Percentiles rank a stretch among this genome's conserved stretches.
phyloP scores from a whole-genome alignment of 495 filamentous ascomycete genomes.

The Xylaria flabelliformis region DNA sequence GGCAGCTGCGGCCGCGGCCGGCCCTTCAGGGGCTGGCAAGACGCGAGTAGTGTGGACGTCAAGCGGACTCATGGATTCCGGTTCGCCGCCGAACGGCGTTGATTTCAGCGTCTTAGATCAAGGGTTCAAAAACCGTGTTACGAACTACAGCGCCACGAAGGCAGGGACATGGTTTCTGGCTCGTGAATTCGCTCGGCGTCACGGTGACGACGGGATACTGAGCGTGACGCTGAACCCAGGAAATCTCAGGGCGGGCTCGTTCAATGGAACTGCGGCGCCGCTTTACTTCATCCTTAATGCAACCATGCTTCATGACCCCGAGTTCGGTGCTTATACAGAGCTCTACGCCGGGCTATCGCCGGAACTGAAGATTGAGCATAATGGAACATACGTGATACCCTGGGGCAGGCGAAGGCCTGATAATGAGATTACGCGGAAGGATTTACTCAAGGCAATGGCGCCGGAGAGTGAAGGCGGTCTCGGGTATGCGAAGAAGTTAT shows the following conservation, averaged over 20 bases:
- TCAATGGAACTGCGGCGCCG: conserved; percentile 30
- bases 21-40: conserved; percentile 36
- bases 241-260: conserved; percentile 43
- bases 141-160: conserved; percentile 34
- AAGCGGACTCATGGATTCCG: conserved; percentile 33
- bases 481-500: conserved; percentile 38
- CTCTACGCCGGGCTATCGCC: conserved; percentile 50
- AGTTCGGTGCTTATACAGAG: conserved; percentile 51
- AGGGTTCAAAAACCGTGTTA: conserved; percentile 19
- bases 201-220: conserved; percentile 30
- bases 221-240: conserved; percentile 49
- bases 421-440: conserved; percentile 23
- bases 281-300: conserved; percentile 26
- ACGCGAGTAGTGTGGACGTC: conserved; percentile 53
- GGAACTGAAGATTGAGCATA: conserved; percentile 40
- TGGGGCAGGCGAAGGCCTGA: conserved; percentile 42
- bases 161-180: conserved; percentile 32
- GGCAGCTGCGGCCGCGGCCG: conserved; percentile 40
- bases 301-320: conserved; percentile 29
- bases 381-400: conserved; percentile 44
- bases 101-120: conserved; percentile 41
- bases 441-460: conserved; percentile 50
- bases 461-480: conserved; percentile 32
- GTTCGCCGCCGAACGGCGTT: conserved; percentile 38
- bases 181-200: conserved; percentile 29